Conservation (phyloP, 2,329 filamentous ascomycete genomes). For the Diaporthe amygdali region DNA sequence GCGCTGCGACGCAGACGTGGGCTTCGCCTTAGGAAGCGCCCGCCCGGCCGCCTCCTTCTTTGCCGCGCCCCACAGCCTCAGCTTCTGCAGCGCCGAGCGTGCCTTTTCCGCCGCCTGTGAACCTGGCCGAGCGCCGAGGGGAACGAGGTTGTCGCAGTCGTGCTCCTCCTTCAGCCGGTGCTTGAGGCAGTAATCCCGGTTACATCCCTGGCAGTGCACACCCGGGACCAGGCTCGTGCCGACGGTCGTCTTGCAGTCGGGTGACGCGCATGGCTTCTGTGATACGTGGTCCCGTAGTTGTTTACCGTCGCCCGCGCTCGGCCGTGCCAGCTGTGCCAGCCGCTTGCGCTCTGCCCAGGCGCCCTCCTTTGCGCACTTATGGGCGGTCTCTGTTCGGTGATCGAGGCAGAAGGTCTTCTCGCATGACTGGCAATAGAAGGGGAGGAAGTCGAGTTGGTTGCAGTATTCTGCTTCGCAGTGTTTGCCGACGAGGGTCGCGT, state of each 20-base stretch:
- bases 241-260: conserved; percentile 72
- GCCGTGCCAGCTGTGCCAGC: conserved; percentile 56
- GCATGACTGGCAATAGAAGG: conserved; percentile 93
- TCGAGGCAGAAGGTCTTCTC: conserved; percentile 87
- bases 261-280: conserved; percentile 72
- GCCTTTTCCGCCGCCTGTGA: conserved; percentile 67
- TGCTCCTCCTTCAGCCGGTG: conserved; percentile 82
- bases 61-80: conserved; percentile 80
- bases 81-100: conserved; percentile 73
- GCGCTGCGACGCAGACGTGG: conserved; percentile 66
- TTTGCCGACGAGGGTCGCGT: conserved; percentile 84
- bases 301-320: conserved; percentile 59
- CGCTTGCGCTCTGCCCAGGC: conserved; percentile 67
- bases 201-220: conserved; percentile 74
- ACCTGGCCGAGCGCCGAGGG: conserved; percentile 53
- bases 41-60: conserved; percentile 70
- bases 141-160: conserved; percentile 78
- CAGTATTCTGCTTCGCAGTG: conserved; percentile 94
- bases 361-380: conserved; percentile 68
- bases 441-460: conserved; percentile 94
- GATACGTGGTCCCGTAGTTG: conserved; percentile 58
- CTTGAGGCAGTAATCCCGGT: conserved; percentile 77
- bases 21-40: conserved; percentile 67
- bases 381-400: conserved; percentile 84
- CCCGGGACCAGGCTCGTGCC: conserved; percentile 71